Evolutionary conservation across 176 grass and related monocot genomes (phyloP).

Genomic region (Carex kokanica): DNA sequence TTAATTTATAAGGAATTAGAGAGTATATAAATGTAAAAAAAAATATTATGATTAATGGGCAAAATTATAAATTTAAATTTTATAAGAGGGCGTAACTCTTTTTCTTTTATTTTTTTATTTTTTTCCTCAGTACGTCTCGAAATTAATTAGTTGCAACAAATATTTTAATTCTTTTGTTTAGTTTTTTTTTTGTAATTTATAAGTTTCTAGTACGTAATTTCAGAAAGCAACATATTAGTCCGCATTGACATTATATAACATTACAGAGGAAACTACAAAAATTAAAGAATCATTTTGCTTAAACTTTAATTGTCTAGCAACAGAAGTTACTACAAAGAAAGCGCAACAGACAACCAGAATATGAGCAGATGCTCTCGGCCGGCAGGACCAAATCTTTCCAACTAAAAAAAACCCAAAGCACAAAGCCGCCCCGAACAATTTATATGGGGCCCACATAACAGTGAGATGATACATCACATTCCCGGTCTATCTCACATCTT

Average conservation of each 20-base stretch:
- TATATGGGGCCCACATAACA: background rate
- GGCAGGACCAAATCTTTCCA: background rate
- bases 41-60: too few species aligned
- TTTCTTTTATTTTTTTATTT: too few species aligned
- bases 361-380: background rate
- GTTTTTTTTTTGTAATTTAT: too few species aligned
- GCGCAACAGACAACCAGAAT: background rate
- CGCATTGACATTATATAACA: background rate
- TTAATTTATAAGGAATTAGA: too few species aligned
- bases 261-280: background rate
- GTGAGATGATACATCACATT: background rate
- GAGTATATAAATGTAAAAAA: too few species aligned
- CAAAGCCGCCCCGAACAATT: background rate
- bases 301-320: background rate
- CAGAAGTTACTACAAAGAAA: background rate
- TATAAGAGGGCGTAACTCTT: too few species aligned
- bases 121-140: too few species aligned
- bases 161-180: too few species aligned
- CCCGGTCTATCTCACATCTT: background rate
- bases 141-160: too few species aligned
- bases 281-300: background rate
- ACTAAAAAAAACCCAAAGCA: background rate
- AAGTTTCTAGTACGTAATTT: too few species aligned
- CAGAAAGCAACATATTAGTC: background rate
- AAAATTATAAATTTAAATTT: too few species aligned